Conservation (phyloP, 345 rosid species). For the Aquilaria yunnanensis region DNA sequence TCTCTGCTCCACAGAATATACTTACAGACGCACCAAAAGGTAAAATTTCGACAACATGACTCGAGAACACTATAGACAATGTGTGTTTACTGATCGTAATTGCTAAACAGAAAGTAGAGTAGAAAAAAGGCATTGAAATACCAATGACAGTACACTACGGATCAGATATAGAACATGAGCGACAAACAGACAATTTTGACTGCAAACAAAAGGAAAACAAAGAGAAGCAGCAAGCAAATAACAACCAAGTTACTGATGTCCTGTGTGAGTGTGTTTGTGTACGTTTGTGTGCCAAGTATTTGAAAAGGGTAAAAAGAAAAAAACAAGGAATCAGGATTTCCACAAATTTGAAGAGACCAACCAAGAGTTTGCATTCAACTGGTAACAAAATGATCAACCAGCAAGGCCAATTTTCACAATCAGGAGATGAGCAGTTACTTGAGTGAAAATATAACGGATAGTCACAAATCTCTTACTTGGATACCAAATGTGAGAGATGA, state of each 20-base stretch:
- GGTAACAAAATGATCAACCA: not conserved
- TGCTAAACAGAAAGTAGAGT: not conserved
- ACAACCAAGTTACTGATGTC: not conserved
- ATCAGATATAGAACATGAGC: not conserved
- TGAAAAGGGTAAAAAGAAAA: not conserved
- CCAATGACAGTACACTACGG: not conserved
- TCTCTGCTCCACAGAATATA: too few species aligned
- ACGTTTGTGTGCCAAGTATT: not conserved
- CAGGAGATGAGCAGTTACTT: not conserved
- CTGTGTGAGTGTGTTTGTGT: too few species aligned
- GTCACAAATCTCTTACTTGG: slow-evolving; percentile 44
- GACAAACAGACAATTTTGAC: not conserved
- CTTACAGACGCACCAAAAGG: too few species aligned
- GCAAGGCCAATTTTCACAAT: not conserved
- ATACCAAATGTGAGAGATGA: slow-evolving; percentile 73
- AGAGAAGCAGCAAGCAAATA: not conserved
- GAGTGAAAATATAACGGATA: not conserved
- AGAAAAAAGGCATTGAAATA: not conserved
- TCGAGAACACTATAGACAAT: too few species aligned
- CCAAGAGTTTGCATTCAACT: not conserved
- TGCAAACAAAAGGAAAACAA: not conserved
- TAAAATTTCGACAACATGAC: too few species aligned
- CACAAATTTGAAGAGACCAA: not conserved
- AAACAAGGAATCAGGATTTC: not conserved
- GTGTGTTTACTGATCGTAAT: too few species aligned